Percentiles rank a stretch among this genome's conserved stretches.
Conservation (phyloP, 2,329 filamentous ascomycete species). For the Penicillium sclerotiorum region DNA sequence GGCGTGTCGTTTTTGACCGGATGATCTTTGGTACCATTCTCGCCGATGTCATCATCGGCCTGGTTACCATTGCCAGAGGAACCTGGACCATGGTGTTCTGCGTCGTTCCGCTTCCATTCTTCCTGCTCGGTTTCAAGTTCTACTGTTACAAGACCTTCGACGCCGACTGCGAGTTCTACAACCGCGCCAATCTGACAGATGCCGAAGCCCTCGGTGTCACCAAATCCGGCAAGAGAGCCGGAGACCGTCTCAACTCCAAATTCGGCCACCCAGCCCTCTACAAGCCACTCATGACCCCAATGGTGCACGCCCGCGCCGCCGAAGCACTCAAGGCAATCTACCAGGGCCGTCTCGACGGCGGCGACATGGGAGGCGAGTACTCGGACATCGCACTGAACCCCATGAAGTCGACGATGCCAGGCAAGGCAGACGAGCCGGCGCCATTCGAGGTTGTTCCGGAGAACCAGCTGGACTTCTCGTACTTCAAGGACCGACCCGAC, state of each 20-base stretch:
- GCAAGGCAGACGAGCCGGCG: constrained; percentile 58
- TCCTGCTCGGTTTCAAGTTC: constrained; percentile 82
- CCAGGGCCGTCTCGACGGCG: constrained; percentile 70
- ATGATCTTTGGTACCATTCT: constrained; percentile 80
- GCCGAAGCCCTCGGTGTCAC: constrained; percentile 44
- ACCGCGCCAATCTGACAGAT: constrained; percentile 62
- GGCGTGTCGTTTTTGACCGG: constrained; percentile 91
- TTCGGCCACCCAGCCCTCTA: constrained; percentile 90
- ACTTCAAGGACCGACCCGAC: constrained; percentile 86
- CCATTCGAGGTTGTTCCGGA: constrained; percentile 93
- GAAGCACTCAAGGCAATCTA: constrained; percentile 86
- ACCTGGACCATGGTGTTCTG: constrained; percentile 67
- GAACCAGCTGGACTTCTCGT: constrained; percentile 82
- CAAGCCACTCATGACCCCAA: constrained; percentile 85
- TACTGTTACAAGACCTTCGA: constrained; percentile 80
- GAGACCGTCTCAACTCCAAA: constrained; percentile 70
- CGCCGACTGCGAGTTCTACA: constrained; percentile 77
- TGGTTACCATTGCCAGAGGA: constrained; percentile 73
- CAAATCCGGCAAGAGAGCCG: constrained; percentile 43
- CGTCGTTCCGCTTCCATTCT: constrained; percentile 72
- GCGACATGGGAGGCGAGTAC: constrained; percentile 50
- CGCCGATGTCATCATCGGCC: constrained; percentile 74
- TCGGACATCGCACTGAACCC: constrained; percentile 78
- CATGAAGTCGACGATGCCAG: constrained; percentile 67
- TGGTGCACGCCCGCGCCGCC: constrained; percentile 90